These are phyloP conservation scores for Phoenix roebelenii DNA, from an alignment of 176 grass and related monocot species.

Conservation along the genomic window DNA sequence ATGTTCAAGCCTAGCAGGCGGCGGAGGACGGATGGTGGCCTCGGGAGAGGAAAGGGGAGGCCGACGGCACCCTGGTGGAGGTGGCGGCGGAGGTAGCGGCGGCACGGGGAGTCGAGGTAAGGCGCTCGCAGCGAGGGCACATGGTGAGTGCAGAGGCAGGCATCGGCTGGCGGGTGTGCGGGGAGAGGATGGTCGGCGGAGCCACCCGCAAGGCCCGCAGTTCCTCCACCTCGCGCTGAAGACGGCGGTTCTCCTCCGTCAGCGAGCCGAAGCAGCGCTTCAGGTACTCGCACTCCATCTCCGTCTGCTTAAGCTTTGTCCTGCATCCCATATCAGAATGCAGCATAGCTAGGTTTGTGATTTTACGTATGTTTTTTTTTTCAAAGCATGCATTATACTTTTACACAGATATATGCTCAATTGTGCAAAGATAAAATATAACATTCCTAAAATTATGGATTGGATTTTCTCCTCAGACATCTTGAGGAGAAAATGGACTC, in stretches of 20 bases:
- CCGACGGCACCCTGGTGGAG: slow-evolving; percentile 6
- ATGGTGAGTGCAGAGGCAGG: slow-evolving; percentile 81
- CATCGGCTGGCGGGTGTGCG: slow-evolving; percentile 73
- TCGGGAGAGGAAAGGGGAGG: slow-evolving; percentile 24
- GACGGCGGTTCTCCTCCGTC: slow-evolving; percentile 92
- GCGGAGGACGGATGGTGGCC: not conserved
- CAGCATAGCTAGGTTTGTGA: not conserved
- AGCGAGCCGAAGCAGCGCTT: slow-evolving; percentile 91
- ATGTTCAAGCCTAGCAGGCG: too few species aligned
- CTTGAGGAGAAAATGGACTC: too few species aligned
- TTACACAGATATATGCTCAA: too few species aligned
- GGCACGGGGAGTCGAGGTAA: slow-evolving; percentile 22
- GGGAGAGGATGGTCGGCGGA: slow-evolving; percentile 82
- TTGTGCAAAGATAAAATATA: too few species aligned
- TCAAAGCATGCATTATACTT: too few species aligned
- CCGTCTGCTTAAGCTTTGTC: slow-evolving; percentile 98
- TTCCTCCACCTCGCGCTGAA: slow-evolving; percentile 93
- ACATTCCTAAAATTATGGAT: too few species aligned
- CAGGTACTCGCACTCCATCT: slow-evolving; percentile 97
- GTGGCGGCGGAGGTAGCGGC: slow-evolving; percentile 21
- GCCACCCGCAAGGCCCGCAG: slow-evolving; percentile 74
- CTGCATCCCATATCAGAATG: slow-evolving; percentile 25
- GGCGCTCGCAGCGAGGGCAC: slow-evolving; percentile 89
- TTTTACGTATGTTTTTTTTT: too few species aligned
- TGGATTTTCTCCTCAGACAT: too few species aligned